Evolutionary conservation across 2,329 filamentous ascomycete species (phyloP), one percentile per base, ranked within the genome.

Genomic region (Plectosphaerella sp.): DNA sequence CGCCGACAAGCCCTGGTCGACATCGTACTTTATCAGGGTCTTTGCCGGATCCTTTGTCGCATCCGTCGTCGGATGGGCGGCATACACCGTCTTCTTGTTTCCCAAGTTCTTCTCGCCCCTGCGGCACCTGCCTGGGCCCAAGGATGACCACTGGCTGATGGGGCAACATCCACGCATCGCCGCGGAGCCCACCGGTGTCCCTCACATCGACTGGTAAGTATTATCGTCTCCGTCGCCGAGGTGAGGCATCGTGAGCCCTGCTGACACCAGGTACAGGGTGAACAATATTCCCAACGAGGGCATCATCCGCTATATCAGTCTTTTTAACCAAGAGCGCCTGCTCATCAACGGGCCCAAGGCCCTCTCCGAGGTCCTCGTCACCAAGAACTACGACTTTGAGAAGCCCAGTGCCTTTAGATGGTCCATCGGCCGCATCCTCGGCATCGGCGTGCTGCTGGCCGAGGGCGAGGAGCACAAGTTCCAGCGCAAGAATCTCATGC

Each of bases 391-490:
- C 64, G 81, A 87, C 41, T 92, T 89, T 58, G 62, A 76, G 45
- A 91, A 90, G 63, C 86, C 87, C 0, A 49, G 60, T 1, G 62
- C 75, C 22, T 59, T 89, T 28, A 72, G 80, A 35, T 69, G 69
- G 43, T 75, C 77, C 2, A 71, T 93, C 4, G 80, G 78, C 2
- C 76, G 82, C 20, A 74, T 91, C 24, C 74, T 93, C 12, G 87
- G 90, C 10, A 71, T 86, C 12, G 88, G 89, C 10, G 72, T 93
- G 14, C 70, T 97, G 37, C 73, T 97, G 11, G 88, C 90, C 2
- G 92, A 97, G 68, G 92, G 92, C n/a, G 89, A 95, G 12, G 89
- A 92, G 62, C 93, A 97, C 68, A 94, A 88, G 72, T 73, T 82
- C 61, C 88, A 91, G 71, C 80, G 92, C 46, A 91, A 88, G 65